Percentiles rank a stretch among this genome's conserved stretches.
These are phyloP conservation scores for Peronospora belbahrii DNA, from an alignment of 352 stramenopile genomes.

Conservation along the genomic window DNA sequence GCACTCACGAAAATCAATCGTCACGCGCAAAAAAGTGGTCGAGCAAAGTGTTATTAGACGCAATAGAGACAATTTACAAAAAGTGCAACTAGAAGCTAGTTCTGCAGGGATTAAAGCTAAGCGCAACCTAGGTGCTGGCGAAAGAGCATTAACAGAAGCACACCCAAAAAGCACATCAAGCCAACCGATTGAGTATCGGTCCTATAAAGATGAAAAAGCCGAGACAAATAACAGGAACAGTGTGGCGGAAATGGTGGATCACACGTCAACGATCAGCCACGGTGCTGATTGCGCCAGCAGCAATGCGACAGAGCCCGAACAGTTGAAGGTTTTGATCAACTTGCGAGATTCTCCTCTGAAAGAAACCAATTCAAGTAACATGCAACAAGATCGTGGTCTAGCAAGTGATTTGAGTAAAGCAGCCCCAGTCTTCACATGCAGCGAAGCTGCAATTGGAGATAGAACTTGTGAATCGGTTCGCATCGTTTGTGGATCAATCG, in stretches of 20 bases:
- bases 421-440: neutral
- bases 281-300: neutral
- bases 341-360: neutral
- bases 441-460: neutral
- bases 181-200: conserved; percentile 24
- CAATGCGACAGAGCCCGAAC: neutral
- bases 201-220: conserved; percentile 25
- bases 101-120: neutral
- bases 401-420: neutral
- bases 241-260: neutral
- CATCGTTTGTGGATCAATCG: neutral
- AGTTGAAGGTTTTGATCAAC: conserved; percentile 7
- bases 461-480: neutral
- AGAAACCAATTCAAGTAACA: neutral
- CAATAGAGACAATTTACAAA: neutral
- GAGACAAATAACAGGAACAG: conserved; percentile 1
- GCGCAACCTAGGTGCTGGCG: neutral
- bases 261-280: neutral
- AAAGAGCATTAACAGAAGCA: neutral
- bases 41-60: conserved; percentile 1
- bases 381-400: neutral
- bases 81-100: too few relatives aligned
- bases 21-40: conserved; percentile 17
- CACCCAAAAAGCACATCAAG: conserved; percentile 1
- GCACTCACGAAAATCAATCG: conserved; percentile 12